Conservation (phyloP, 2,329 filamentous ascomycete genomes). For the Alternaria arbusti region DNA sequence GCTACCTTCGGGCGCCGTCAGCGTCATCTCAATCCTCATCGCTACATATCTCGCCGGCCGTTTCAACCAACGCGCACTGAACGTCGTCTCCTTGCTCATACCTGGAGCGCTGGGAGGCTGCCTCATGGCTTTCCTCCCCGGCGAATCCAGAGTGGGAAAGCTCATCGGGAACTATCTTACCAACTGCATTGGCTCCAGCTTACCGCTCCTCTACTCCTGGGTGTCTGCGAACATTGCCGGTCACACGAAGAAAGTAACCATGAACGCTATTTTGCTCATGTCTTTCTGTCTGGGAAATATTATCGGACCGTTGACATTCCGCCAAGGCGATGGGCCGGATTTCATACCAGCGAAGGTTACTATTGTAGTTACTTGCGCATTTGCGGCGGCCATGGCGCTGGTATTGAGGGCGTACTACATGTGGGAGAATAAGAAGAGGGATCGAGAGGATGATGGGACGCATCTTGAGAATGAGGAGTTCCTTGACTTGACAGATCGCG, state of each 20-base stretch:
- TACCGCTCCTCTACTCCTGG: slow-evolving; percentile 46
- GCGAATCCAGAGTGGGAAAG: slow-evolving; percentile 18
- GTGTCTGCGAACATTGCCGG: slow-evolving; percentile 56
- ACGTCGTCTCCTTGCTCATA: slow-evolving; percentile 23
- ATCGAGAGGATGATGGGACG: slow-evolving; percentile 9
- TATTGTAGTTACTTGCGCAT: slow-evolving; percentile 28
- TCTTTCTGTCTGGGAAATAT: slow-evolving; percentile 54
- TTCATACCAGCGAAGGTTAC: slow-evolving; percentile 56
- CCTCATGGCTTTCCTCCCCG: slow-evolving; percentile 31
- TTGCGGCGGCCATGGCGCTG: slow-evolving; percentile 51
- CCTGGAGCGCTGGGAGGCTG: slow-evolving; percentile 28
- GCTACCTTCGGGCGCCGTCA: slow-evolving; percentile 32
- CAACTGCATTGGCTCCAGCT: slow-evolving; percentile 48
- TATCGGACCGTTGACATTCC: slow-evolving; percentile 52
- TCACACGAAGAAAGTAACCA: slow-evolving; percentile 60
- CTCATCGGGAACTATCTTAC: slow-evolving; percentile 53
- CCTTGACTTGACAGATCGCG: slow-evolving; percentile 45
- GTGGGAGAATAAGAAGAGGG: slow-evolving; percentile 42
- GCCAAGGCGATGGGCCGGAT: slow-evolving; percentile 39
- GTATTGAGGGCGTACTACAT: slow-evolving; percentile 35
- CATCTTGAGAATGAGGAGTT: slow-evolving; percentile 41
- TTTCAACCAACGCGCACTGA: slow-evolving; percentile 30
- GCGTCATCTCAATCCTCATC: slow-evolving; percentile 28
- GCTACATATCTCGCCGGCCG: slow-evolving; percentile 32
- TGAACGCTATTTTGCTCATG: slow-evolving; percentile 55